Evolutionary conservation across 352 stramenopile genomes (phyloP).

Genomic region (Globisporangium barbulae): DNA sequence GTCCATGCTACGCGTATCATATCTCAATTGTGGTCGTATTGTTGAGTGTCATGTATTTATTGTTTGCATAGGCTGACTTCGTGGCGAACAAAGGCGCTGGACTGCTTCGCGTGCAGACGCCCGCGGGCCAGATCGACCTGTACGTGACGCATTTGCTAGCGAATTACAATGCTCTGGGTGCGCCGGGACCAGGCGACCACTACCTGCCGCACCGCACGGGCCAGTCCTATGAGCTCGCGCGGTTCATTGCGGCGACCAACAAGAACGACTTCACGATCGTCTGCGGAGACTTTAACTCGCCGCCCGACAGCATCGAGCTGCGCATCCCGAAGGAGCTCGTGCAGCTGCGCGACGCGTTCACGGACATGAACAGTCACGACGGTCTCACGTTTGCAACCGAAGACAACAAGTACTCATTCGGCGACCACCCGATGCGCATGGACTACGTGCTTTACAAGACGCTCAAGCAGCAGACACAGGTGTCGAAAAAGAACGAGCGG

Average conservation of each 20-base stretch:
- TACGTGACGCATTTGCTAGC: conserved; percentile 78
- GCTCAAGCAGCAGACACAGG: conserved; percentile 7
- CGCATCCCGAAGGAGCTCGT: conserved; percentile 49
- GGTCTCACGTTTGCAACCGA: conserved; percentile 70
- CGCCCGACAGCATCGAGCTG: conserved; percentile 67
- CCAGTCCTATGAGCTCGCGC: conserved; percentile 72
- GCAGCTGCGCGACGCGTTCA: conserved; percentile 63
- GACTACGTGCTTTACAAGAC: conserved; percentile 83
- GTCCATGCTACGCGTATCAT: too few species aligned
- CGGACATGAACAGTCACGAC: conserved; percentile 58
- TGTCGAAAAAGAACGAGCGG: neutral
- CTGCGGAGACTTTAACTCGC: conserved; percentile 82
- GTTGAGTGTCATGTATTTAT: neutral
- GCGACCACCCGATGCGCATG: conserved; percentile 83
- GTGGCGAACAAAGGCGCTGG: conserved; percentile 79
- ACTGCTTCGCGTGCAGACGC: conserved; percentile 57
- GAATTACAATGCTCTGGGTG: conserved; percentile 76
- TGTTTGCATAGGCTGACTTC: conserved; percentile 42
- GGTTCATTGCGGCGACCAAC: conserved; percentile 62
- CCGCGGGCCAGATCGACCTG: conserved; percentile 58
- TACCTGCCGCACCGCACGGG: conserved; percentile 65
- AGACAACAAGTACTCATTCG: conserved; percentile 81
- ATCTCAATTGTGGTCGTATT: neutral
- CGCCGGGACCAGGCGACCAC: conserved; percentile 57
- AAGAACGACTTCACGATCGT: conserved; percentile 57